Evolutionary conservation across 495 filamentous ascomycete species (phyloP).

Genomic region (Penicillium longicatenatum): DNA sequence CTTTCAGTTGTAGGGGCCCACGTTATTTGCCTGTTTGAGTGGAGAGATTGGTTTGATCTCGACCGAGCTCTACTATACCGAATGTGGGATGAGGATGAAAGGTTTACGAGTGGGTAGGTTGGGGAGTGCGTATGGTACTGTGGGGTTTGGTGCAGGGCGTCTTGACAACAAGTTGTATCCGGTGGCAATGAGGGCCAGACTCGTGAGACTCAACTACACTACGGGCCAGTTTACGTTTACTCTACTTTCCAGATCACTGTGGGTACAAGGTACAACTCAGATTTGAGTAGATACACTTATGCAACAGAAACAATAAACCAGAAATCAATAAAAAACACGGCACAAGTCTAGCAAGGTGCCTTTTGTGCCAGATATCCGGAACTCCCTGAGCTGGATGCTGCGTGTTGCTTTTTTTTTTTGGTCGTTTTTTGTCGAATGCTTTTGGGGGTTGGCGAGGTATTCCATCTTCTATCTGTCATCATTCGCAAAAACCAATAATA

Average conservation of each 20-base stretch:
- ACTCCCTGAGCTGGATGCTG: conserved; percentile 54
- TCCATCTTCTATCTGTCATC: conserved; percentile 39
- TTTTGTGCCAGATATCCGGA: conserved; percentile 83
- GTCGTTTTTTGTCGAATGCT: conserved; percentile 21
- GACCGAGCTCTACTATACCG: too few species aligned
- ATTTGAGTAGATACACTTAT: conserved; percentile 30
- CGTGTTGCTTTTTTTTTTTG: conserved; percentile 20
- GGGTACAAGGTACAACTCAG: conserved; percentile 20
- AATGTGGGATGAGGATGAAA: not conserved
- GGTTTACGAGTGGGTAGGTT: not conserved
- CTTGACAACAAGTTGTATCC: not conserved
- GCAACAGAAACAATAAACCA: conserved; percentile 22
- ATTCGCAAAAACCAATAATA: conserved; percentile 16
- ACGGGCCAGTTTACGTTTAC: not conserved
- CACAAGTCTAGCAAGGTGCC: conserved; percentile 49
- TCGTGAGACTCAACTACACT: not conserved
- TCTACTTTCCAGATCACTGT: not conserved
- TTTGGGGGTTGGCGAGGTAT: conserved; percentile 28
- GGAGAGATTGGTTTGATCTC: not conserved
- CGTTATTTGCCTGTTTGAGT: not conserved
- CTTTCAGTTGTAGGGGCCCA: not conserved
- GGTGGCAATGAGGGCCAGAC: not conserved
- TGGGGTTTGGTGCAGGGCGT: not conserved
- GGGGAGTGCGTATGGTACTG: not conserved
- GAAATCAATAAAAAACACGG: conserved; percentile 29